Conservation (phyloP, 768 basidiomycete genomes). For the Mycena venus region DNA sequence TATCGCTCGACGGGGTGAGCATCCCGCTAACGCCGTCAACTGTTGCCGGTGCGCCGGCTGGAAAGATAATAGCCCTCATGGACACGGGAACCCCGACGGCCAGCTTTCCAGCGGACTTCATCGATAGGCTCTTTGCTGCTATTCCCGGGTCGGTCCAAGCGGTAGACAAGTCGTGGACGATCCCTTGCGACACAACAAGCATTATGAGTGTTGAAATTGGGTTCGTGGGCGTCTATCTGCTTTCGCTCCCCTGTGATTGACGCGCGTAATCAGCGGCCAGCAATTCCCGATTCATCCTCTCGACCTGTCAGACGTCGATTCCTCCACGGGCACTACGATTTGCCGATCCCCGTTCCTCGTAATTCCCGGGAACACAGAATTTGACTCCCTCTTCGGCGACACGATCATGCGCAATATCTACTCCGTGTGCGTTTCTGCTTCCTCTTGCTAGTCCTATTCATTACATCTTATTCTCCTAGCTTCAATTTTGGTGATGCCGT, state of each 20-base stretch:
- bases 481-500: constrained; percentile 4
- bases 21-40: not conserved
- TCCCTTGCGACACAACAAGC: not conserved
- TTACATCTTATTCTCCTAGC: too few relatives aligned
- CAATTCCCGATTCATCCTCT: constrained; percentile 3
- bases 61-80: not conserved
- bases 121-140: not conserved
- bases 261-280: not conserved
- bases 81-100: not conserved
- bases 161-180: not conserved
- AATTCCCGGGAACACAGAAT: not conserved
- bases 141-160: not conserved
- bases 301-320: not conserved
- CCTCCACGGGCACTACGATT: too few relatives aligned
- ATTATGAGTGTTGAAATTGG: not conserved
- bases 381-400: not conserved
- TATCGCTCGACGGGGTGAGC: not conserved
- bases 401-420: constrained; percentile 13
- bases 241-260: not conserved
- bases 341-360: too few relatives aligned
- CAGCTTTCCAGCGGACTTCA: not conserved
- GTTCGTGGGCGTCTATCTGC: not conserved
- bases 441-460: too few relatives aligned
- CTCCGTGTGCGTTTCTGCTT: constrained; percentile 11
- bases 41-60: not conserved